Evolutionary conservation across 768 basidiomycete species (phyloP).

Genomic region (Melanogaster broomeanus): DNA sequence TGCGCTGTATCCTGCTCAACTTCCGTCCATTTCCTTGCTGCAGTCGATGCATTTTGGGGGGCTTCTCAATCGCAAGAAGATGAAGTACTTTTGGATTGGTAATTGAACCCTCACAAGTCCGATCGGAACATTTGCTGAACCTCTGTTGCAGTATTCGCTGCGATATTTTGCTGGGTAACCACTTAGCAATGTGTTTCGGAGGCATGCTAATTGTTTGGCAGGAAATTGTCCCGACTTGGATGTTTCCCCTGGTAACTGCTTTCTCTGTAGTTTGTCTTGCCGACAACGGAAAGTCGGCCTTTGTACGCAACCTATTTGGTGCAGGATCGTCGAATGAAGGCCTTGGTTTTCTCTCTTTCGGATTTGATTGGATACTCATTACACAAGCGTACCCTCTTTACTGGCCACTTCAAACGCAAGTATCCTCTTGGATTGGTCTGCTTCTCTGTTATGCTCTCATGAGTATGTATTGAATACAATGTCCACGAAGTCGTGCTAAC

Average conservation of each 20-base stretch:
- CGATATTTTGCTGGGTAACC: constrained; percentile 50
- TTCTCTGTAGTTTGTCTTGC: constrained; percentile 50
- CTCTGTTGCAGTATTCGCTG: constrained; percentile 35
- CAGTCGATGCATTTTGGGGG: constrained; percentile 56
- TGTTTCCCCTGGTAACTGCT: constrained; percentile 43
- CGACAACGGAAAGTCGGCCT: constrained; percentile 46
- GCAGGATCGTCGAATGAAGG: constrained; percentile 55
- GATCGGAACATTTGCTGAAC: not conserved
- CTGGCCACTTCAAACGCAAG: constrained; percentile 56
- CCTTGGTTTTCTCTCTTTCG: constrained; percentile 48
- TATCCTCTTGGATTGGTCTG: constrained; percentile 17
- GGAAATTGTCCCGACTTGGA: constrained; percentile 15
- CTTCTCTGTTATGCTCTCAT: constrained; percentile 24
- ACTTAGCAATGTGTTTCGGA: not conserved
- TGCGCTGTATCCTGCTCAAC: constrained; percentile 53
- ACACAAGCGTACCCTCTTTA: constrained; percentile 55
- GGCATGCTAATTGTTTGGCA: not conserved
- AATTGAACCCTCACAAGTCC: constrained; percentile 1
- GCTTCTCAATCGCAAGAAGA: constrained; percentile 49
- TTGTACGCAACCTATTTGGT: constrained; percentile 43
- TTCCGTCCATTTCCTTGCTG: constrained; percentile 52
- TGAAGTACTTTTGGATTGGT: constrained; percentile 59
- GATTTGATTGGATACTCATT: constrained; percentile 54
- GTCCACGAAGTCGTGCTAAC: not conserved
- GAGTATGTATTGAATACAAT: constrained; percentile 28